Conservation (phyloP, 371 early-diverging fungal genomes). For the Mortierella sp. region DNA sequence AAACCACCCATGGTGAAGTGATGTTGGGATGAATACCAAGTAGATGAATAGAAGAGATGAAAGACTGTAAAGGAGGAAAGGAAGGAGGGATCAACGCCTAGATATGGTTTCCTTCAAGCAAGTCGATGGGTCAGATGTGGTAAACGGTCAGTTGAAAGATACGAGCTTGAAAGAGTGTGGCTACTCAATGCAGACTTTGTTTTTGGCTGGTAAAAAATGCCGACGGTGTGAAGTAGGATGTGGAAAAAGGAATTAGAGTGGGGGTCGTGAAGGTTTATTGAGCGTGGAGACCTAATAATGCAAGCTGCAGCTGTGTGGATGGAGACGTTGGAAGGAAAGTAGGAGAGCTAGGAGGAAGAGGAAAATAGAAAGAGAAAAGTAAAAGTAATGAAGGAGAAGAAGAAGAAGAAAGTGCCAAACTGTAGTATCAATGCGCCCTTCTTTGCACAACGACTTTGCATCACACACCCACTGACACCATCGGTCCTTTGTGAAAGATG, state of each 20-base stretch:
- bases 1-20: constrained; percentile 36
- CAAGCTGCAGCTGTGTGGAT: constrained; percentile 3
- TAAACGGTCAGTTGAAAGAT: too few relatives aligned
- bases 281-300: not conserved
- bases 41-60: not conserved
- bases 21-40: not conserved
- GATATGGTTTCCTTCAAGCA: too few relatives aligned
- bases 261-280: not conserved
- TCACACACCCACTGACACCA: constrained; percentile 11
- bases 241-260: not conserved
- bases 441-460: constrained; percentile 18
- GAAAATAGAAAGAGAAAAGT: not conserved
- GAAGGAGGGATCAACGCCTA: not conserved
- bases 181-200: too few relatives aligned
- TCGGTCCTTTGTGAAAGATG: constrained; percentile 1
- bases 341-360: constrained; percentile 1
- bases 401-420: not conserved
- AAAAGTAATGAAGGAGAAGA: too few relatives aligned
- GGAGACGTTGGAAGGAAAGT: not conserved
- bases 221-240: not conserved
- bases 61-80: not conserved
- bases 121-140: too few relatives aligned
- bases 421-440: not conserved
- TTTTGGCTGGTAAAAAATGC: too few relatives aligned
- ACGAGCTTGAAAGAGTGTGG: too few relatives aligned